Evolutionary conservation across 257 asterid species (phyloP).

Genomic region (Solanum neorickii): DNA sequence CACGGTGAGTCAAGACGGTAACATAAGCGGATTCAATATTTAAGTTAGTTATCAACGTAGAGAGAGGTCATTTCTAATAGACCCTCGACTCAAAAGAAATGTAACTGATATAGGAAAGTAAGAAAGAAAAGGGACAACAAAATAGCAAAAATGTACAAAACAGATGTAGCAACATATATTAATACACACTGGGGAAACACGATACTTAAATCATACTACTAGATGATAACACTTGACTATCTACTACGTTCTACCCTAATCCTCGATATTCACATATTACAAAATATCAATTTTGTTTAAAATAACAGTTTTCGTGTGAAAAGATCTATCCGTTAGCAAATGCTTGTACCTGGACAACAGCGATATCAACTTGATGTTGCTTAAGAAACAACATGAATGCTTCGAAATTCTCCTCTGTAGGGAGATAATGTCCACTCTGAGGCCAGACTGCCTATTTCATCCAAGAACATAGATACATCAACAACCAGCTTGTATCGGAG

Average conservation of each 20-base stretch:
- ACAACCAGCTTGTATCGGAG: background rate
- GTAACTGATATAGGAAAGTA: too few species aligned
- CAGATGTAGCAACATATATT: background rate
- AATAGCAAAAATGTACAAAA: background rate
- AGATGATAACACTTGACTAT: background rate
- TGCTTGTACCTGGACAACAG: slow-evolving; percentile 47
- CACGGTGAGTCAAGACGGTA: background rate
- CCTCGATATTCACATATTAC: fast-evolving
- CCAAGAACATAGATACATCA: background rate
- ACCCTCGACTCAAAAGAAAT: background rate
- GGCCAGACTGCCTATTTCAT: slow-evolving; percentile 76
- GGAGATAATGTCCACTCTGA: slow-evolving; percentile 95
- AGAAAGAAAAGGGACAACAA: background rate
- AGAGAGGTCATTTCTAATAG: background rate
- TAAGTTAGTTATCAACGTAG: background rate
- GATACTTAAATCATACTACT: background rate
- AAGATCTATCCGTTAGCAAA: background rate
- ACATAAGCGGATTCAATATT: background rate
- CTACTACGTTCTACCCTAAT: background rate
- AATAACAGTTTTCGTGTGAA: background rate
- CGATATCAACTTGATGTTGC: slow-evolving; percentile 44
- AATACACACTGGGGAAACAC: background rate
- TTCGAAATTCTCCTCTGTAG: slow-evolving; percentile 82
- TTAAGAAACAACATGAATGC: slow-evolving; percentile 58
- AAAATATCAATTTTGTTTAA: background rate